phyloP scores from a whole-genome alignment of 495 filamentous ascomycete genomes.

The Neurospora sp. region DNA sequence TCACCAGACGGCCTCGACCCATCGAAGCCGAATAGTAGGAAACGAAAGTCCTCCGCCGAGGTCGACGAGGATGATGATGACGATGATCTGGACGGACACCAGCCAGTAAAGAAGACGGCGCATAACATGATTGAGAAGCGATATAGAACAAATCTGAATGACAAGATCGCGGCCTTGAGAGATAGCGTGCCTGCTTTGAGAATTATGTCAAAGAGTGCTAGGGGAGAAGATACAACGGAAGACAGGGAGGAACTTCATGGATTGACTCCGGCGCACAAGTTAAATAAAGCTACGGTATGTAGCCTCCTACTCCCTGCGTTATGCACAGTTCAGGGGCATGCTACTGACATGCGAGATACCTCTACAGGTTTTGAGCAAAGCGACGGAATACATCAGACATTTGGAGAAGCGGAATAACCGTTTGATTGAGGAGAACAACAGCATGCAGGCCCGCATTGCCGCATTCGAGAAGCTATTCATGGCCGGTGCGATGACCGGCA shows the following conservation, averaged over 20 bases:
- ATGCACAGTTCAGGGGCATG: not conserved
- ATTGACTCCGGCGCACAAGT: constrained; percentile 71
- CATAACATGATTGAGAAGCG: constrained; percentile 98
- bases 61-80: constrained; percentile 39
- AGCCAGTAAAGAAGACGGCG: constrained; percentile 84
- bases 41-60: constrained; percentile 55
- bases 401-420: constrained; percentile 81
- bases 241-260: constrained; percentile 73
- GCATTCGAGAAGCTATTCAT: constrained; percentile 61
- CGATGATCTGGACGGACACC: constrained; percentile 47
- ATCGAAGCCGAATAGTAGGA: constrained; percentile 41
- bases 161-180: constrained; percentile 85
- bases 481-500: constrained; percentile 45
- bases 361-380: constrained; percentile 66
- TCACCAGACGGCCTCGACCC: constrained; percentile 37
- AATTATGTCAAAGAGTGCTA: constrained; percentile 57
- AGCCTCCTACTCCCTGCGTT: not conserved
- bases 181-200: constrained; percentile 84
- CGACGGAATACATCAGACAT: constrained; percentile 91
- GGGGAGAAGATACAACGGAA: constrained; percentile 56
- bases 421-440: constrained; percentile 67
- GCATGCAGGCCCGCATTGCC: constrained; percentile 57
- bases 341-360: constrained; percentile 1
- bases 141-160: constrained; percentile 91
- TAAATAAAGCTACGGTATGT: constrained; percentile 85